Conservation (phyloP, 441 rosid genomes). For the Macaranga tanarius region DNA sequence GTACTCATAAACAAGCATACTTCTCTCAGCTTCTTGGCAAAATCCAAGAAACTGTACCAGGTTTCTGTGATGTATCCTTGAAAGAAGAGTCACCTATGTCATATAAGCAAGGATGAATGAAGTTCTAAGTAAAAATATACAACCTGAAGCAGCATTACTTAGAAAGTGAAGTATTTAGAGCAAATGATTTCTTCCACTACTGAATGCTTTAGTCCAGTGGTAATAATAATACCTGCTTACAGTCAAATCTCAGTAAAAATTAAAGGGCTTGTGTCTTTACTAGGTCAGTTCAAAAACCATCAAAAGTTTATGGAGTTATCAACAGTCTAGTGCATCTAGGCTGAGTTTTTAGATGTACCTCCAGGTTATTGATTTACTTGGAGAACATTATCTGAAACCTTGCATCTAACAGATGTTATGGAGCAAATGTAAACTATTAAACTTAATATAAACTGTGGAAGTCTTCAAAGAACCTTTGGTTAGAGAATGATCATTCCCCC, state of each 20-base stretch:
- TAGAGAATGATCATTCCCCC: not conserved
- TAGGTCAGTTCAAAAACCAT: not conserved
- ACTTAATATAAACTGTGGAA: not conserved
- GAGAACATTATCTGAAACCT: not conserved
- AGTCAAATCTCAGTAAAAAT: not conserved
- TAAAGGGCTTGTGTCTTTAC: not conserved
- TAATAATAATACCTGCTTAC: not conserved
- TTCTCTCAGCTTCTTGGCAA: slow-evolving; percentile 90
- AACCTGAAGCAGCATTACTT: slow-evolving; percentile 2
- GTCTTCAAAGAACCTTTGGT: not conserved
- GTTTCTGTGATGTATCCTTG: slow-evolving; percentile 98
- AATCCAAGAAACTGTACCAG: slow-evolving; percentile 94
- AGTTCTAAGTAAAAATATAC: slow-evolving; percentile 5
- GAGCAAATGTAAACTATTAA: not conserved
- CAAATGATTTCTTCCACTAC: not conserved
- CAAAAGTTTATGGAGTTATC: not conserved
- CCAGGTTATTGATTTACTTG: slow-evolving; percentile 4
- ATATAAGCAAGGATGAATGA: slow-evolving; percentile 7
- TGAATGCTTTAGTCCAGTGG: not conserved
- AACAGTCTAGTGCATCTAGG: not conserved
- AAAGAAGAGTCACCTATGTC: slow-evolving; percentile 79
- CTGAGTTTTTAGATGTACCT: not conserved
- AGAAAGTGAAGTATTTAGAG: not conserved
- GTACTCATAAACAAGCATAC: slow-evolving; percentile 88
- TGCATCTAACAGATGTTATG: not conserved